Evolutionary conservation across 768 basidiomycete genomes (phyloP).

Genomic region (Suillus discolor): DNA sequence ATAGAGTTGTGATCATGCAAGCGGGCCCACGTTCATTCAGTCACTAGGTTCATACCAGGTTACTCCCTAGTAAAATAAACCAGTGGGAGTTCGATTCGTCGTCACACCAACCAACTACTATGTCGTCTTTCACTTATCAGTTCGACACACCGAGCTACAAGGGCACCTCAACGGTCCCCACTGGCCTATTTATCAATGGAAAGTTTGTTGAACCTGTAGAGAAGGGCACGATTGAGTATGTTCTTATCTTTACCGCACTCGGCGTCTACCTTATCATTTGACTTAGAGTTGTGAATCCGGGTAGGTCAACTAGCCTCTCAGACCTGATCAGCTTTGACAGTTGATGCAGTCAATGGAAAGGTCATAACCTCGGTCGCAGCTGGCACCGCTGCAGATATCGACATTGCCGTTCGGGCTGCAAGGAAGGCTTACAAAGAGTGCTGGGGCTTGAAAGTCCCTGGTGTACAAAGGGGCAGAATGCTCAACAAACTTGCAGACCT

Average conservation of each 20-base stretch:
- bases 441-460: conserved; percentile 58
- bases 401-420: conserved; percentile 45
- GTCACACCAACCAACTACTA: background rate
- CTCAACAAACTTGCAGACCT: conserved; percentile 53
- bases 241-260: background rate
- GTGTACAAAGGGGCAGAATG: conserved; percentile 39
- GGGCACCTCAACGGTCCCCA: conserved; percentile 27
- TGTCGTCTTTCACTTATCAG: conserved; percentile 23
- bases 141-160: conserved; percentile 29
- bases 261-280: background rate
- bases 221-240: conserved; percentile 11
- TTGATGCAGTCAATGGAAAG: conserved; percentile 40
- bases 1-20: background rate
- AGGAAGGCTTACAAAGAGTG: conserved; percentile 38
- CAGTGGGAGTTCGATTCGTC: background rate
- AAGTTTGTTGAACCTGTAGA: conserved; percentile 21
- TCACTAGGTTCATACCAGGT: background rate
- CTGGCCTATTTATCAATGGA: conserved; percentile 47
- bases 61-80: background rate
- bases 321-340: background rate
- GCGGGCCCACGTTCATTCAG: background rate
- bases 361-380: conserved; percentile 35
- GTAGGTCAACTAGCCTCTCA: background rate
- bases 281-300: conserved; percentile 21
- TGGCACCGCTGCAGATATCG: conserved; percentile 45